phyloP scores from a whole-genome alignment of 192 early-diverging fungal genomes.

The Backusella tuberculispora region DNA sequence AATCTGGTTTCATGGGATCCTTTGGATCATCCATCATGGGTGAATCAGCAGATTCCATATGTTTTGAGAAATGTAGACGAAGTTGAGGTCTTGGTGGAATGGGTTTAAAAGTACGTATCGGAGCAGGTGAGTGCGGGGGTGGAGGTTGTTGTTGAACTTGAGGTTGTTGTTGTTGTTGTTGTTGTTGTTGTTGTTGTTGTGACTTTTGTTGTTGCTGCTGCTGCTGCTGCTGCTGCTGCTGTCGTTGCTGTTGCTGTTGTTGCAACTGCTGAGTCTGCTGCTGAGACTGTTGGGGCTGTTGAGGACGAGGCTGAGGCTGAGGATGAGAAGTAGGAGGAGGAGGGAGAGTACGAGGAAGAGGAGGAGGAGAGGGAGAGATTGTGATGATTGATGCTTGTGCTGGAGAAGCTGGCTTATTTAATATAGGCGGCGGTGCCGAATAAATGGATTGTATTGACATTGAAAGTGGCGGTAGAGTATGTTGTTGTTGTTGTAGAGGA shows the following conservation, averaged over 20 bases:
- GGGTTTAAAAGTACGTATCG: background rate
- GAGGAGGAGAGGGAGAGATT: background rate
- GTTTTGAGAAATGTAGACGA: constrained; percentile 32
- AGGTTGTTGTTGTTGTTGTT: background rate
- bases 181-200: background rate
- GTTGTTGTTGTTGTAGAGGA: background rate
- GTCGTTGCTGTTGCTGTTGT: background rate
- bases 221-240: background rate
- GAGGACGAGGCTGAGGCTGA: background rate
- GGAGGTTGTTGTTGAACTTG: background rate
- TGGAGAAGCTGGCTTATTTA: background rate
- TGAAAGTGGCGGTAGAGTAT: background rate
- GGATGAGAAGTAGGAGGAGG: no score
- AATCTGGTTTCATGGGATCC: constrained; percentile 34
- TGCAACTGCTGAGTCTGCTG: background rate
- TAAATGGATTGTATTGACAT: background rate
- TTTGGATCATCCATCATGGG: constrained; percentile 26
- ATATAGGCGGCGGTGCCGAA: background rate
- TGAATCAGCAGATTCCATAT: constrained; percentile 2
- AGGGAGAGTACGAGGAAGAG: no score
- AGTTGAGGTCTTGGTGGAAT: constrained; percentile 29
- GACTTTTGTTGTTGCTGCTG: background rate
- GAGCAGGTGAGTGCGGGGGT: background rate
- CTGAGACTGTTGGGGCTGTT: background rate
- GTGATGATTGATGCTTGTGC: background rate